Evolutionary conservation across 805 yeast species (phyloP).

Genomic region (Debaryomyces castellii): DNA sequence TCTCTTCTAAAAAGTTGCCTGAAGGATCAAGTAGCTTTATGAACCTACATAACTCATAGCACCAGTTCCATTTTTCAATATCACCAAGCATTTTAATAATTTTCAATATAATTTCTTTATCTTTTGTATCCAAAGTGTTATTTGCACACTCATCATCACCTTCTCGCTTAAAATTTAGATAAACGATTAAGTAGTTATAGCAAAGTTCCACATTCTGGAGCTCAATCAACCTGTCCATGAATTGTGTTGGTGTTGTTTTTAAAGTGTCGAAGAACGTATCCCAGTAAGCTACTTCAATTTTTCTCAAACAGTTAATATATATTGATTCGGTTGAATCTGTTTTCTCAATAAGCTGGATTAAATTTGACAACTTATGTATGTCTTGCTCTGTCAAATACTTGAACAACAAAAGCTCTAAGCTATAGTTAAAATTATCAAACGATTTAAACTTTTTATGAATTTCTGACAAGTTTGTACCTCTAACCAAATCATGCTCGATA

Average conservation of each 20-base stretch:
- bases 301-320: conserved; percentile 56
- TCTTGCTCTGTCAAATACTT: conserved; percentile 32
- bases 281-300: conserved; percentile 60
- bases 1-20: conserved; percentile 25
- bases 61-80: conserved; percentile 49
- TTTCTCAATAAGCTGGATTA: conserved; percentile 21
- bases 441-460: conserved; percentile 36
- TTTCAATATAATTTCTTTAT: conserved; percentile 39
- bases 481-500: conserved; percentile 45
- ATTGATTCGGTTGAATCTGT: conserved; percentile 26
- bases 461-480: conserved; percentile 21
- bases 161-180: conserved; percentile 49
- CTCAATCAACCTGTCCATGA: conserved; percentile 42
- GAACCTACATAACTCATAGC: conserved; percentile 55
- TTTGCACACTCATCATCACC: conserved; percentile 20
- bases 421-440: conserved; percentile 46
- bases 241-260: conserved; percentile 43
- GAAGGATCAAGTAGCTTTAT: conserved; percentile 50
- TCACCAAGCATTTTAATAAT: conserved; percentile 43
- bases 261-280: conserved; percentile 42
- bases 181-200: conserved; percentile 52
- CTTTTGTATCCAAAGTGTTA: conserved; percentile 26
- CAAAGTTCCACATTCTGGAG: conserved; percentile 45
- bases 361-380: conserved; percentile 8
- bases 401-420: conserved; percentile 49